phyloP scores from a whole-genome alignment of 768 basidiomycete genomes.

The Gyrodon lividus region DNA sequence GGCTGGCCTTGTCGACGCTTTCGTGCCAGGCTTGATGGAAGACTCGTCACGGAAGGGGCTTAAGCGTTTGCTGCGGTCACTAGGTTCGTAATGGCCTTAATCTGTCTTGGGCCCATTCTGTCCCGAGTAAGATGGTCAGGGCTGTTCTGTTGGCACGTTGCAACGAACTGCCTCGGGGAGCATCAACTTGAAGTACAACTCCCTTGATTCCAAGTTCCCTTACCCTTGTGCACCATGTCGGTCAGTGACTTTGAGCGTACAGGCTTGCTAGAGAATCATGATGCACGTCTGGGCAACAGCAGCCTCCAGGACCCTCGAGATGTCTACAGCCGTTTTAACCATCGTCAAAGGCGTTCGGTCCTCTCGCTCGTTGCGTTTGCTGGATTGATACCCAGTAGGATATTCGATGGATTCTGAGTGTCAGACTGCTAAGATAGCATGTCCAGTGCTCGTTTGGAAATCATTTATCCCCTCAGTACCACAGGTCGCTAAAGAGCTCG shows the following conservation, averaged over 20 bases:
- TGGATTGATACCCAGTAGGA: slow-evolving; percentile 55
- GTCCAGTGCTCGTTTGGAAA: slow-evolving; percentile 63
- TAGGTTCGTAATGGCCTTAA: too few relatives aligned
- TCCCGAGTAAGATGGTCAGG: too few relatives aligned
- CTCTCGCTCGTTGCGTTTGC: slow-evolving; percentile 53
- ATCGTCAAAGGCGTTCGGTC: slow-evolving; percentile 47
- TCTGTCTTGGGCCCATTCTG: too few relatives aligned
- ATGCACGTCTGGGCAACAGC: background rate
- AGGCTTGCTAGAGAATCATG: background rate
- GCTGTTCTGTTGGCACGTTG: too few relatives aligned
- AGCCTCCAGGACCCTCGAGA: background rate
- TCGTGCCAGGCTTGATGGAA: too few relatives aligned
- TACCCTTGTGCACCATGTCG: background rate
- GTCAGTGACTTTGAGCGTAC: background rate
- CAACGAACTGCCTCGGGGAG: background rate
- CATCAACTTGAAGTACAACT: too few relatives aligned
- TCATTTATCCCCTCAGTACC: slow-evolving; percentile 71
- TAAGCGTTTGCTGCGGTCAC: too few relatives aligned
- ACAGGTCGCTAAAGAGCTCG: slow-evolving; percentile 59
- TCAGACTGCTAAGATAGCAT: background rate
- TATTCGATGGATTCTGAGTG: background rate
- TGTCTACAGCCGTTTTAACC: slow-evolving; percentile 43
- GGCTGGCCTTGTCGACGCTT: too few relatives aligned
- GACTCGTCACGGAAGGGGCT: too few relatives aligned
- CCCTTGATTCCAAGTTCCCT: background rate